Evolutionary conservation across 2,329 filamentous ascomycete genomes (phyloP).

Genomic region (Lachnellula cervina): DNA sequence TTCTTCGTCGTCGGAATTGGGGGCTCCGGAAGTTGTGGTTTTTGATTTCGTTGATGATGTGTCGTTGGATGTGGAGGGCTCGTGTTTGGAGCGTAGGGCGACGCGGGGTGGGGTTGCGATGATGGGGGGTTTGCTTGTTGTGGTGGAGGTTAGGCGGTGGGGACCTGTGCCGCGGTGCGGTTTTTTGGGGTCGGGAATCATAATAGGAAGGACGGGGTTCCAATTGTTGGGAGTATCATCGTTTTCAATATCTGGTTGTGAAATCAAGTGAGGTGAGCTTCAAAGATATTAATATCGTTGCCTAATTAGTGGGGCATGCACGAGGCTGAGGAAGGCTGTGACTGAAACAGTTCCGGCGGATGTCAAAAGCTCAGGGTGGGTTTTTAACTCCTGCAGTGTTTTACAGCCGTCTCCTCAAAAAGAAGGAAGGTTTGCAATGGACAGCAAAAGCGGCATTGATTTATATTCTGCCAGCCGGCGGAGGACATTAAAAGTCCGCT

Average conservation of each 20-base stretch:
- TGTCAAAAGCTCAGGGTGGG: too few species aligned
- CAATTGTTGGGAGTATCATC: neutral
- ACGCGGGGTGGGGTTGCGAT: slow-evolving; percentile 25
- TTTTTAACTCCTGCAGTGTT: too few species aligned
- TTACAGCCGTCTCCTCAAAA: too few species aligned
- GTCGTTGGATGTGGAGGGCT: slow-evolving; percentile 8
- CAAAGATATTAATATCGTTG: neutral
- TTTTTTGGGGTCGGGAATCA: neutral
- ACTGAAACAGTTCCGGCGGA: too few species aligned
- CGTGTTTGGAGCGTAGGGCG: slow-evolving; percentile 15
- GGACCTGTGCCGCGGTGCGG: neutral
- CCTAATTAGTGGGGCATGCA: neutral
- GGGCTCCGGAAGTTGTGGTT: neutral
- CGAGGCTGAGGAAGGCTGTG: too few species aligned
- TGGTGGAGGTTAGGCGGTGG: neutral
- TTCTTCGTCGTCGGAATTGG: slow-evolving; percentile 10
- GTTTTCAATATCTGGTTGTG: neutral
- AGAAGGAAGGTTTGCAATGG: too few species aligned
- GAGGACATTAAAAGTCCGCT: too few species aligned
- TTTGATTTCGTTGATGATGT: slow-evolving; percentile 15
- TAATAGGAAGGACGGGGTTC: neutral
- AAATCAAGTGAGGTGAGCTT: neutral
- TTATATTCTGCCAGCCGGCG: too few species aligned
- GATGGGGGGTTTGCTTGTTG: slow-evolving; percentile 7
- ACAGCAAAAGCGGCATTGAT: too few species aligned